Evolutionary conservation across 805 yeast species (phyloP).

Genomic region (Metschnikowia santaceciliae): DNA sequence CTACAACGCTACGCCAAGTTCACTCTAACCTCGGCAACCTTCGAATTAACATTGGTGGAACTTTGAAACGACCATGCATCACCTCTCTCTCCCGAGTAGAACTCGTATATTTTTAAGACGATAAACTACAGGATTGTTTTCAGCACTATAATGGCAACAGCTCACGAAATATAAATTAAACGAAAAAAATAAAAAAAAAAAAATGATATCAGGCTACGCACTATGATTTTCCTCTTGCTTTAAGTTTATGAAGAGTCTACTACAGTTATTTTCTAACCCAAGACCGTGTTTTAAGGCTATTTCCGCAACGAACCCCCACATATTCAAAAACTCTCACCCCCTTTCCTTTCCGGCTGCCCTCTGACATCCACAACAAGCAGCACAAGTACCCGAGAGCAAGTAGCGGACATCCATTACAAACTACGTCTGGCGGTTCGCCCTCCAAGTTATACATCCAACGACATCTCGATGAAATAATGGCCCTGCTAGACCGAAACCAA

Average conservation of each 20-base stretch:
- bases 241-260: constrained; percentile 1
- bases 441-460: not conserved
- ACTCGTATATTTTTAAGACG: constrained; percentile 2
- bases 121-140: not conserved
- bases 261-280: not conserved
- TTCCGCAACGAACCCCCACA: not conserved
- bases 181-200: constrained; percentile 1
- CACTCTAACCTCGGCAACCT: not conserved
- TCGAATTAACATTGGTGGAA: not conserved
- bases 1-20: not conserved
- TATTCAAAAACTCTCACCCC: not conserved
- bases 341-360: not conserved
- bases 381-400: not conserved
- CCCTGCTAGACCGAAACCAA: constrained; percentile 12
- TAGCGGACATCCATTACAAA: not conserved
- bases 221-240: constrained; percentile 3
- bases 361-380: not conserved
- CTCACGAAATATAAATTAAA: not conserved
- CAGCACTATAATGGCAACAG: not conserved
- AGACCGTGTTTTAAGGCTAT: not conserved
- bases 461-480: not conserved
- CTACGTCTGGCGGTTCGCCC: not conserved
- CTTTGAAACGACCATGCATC: not conserved
- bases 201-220: constrained; percentile 4
- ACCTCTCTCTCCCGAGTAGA: not conserved